Evolutionary conservation across 768 basidiomycete species (phyloP).

Genomic region (Cystofilobasidium ferigula): DNA sequence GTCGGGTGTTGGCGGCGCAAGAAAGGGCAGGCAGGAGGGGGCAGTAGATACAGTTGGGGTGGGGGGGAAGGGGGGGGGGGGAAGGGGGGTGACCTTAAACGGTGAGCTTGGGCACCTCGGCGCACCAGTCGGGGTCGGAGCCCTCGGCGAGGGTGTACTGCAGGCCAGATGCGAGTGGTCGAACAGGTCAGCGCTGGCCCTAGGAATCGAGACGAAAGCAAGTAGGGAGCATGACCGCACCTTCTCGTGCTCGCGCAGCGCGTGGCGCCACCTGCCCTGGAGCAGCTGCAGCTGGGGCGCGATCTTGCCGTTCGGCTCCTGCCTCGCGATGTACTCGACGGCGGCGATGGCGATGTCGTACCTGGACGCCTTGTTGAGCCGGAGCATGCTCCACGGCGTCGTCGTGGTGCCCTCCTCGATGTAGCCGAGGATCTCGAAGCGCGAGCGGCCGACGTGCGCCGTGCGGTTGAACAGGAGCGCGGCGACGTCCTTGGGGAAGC

Average conservation of each 20-base stretch:
- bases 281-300: constrained; percentile 51
- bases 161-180: too few relatives aligned
- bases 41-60: too few relatives aligned
- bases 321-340: constrained; percentile 32
- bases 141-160: constrained; percentile 21
- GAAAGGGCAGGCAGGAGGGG: too few relatives aligned
- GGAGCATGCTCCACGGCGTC: constrained; percentile 39
- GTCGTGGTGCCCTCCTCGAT: constrained; percentile 35
- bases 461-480: constrained; percentile 32
- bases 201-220: neutral
- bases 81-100: neutral
- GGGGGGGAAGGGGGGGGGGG: too few relatives aligned
- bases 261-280: constrained; percentile 51
- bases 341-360: constrained; percentile 39
- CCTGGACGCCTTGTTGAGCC: constrained; percentile 34
- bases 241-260: constrained; percentile 51
- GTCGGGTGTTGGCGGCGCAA: too few relatives aligned
- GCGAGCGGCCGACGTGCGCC: constrained; percentile 33
- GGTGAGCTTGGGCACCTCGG: constrained; percentile 9
- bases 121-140: constrained; percentile 21
- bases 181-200: neutral
- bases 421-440: constrained; percentile 33
- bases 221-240: neutral
- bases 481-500: constrained; percentile 59
- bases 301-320: constrained; percentile 30